Evolutionary conservation across 352 stramenopile genomes (phyloP), one percentile per base, ranked within the genome.

Genomic region (Stephanocyclus meneghinianus): DNA sequence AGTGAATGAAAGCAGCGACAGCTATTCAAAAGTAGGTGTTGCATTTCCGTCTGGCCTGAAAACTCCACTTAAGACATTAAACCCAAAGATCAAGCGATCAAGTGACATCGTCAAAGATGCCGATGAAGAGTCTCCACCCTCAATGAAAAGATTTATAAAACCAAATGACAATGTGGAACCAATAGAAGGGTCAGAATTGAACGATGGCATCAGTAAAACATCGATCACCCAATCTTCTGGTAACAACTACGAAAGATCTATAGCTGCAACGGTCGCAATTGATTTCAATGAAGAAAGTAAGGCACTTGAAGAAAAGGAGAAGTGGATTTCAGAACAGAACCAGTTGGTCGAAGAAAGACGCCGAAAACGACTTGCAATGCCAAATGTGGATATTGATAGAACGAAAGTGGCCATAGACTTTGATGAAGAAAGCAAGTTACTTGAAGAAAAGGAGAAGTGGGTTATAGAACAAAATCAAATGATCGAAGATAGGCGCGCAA

Each of bases 321-420:
- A 18, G 42, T 64, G 68, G 67, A 71, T 76, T 0, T 10, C 62
- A n/a, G 62, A 82, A 18, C 59, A 78, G 48, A 78, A 78, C 57
- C 10, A 35, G 35, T 45, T 71, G 60, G 57, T 71, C 51, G 30
- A 78, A 59, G 44, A 71, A 16, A 78, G 70, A 50, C 50, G 47
- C 11, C 13, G 53, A 21, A 51, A 74, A 65, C 66, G 66, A 9
- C 30, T 64, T 21, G 1, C 15, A 32, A 37, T 56, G 37, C 32
- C 40, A n/a, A 65, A 74, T 53, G 13, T 53, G 6, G 45, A 4
- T 15, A 4, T 15, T 53, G n/a, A 6, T 53, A 11, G 45, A 6
- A 15, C 13, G 29, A 11, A 35, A 4, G 16, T 59, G 16, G 51
- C 8, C 2, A 7, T 32, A 10, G 51, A 32, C 30, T 21, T 59